Evolutionary conservation across 176 grass and related monocot species (phyloP).

Genomic region (Miscanthus lutarioriparius): DNA sequence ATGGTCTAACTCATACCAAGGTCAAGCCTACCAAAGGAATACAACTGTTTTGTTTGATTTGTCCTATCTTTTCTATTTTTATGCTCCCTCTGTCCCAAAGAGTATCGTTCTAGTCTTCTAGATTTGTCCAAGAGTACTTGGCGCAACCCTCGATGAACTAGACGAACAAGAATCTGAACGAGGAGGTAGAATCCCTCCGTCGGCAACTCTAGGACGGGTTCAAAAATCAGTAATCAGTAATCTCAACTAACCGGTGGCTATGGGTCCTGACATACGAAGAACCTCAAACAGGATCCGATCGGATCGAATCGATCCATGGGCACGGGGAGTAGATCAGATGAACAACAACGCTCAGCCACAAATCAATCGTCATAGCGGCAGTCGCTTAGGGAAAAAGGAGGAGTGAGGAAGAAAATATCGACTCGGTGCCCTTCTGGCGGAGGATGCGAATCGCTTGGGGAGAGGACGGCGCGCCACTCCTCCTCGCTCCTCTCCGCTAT

Average conservation of each 20-base stretch:
- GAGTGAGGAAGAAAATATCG: too few relatives aligned
- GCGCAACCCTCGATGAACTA: not conserved
- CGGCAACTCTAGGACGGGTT: not conserved
- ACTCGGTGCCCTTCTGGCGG: too few relatives aligned
- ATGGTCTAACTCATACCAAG: not conserved
- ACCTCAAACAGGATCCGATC: too few relatives aligned
- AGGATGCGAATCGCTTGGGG: too few relatives aligned
- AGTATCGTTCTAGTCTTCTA: not conserved
- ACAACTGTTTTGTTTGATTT: conserved; percentile 30
- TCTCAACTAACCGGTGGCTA: not conserved
- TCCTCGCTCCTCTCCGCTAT: too few relatives aligned
- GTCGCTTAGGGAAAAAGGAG: too few relatives aligned
- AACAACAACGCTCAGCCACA: too few relatives aligned
- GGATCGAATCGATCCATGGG: too few relatives aligned
- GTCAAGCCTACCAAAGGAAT: conserved; percentile 26
- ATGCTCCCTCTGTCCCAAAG: not conserved
- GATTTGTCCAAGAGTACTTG: not conserved
- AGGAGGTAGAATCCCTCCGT: not conserved
- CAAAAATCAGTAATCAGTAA: not conserved
- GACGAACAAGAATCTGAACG: not conserved
- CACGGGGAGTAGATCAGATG: too few relatives aligned
- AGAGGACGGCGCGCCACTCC: too few relatives aligned
- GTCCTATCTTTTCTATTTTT: conserved; percentile 2
- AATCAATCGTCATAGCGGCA: too few relatives aligned
- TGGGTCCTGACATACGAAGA: not conserved